Conservation (phyloP, 441 rosid genomes). For the Metrosideros polymorpha region DNA sequence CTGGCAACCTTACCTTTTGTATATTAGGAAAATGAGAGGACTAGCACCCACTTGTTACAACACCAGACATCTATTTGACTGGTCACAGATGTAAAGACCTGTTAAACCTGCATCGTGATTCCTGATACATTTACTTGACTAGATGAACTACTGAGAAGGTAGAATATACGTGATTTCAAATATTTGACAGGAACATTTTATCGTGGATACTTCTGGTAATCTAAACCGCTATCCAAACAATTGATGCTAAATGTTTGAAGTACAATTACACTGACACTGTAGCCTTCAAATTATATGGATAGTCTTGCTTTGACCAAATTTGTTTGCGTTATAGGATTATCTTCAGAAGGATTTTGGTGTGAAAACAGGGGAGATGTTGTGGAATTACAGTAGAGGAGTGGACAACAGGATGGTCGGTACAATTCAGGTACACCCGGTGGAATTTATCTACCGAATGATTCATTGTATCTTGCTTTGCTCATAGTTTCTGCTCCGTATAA, state of each 20-base stretch:
- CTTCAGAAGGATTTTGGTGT: slow-evolving; percentile 80
- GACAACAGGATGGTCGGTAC: slow-evolving; percentile 70
- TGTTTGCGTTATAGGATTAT: slow-evolving; percentile 36
- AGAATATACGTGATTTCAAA: not conserved
- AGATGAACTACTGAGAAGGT: not conserved
- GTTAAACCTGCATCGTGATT: not conserved
- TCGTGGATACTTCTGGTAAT: not conserved
- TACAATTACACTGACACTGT: not conserved
- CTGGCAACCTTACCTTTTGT: not conserved
- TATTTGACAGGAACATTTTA: not conserved
- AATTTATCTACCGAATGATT: not conserved
- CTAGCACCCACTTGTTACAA: not conserved
- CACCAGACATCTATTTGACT: not conserved
- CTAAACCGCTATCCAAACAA: not conserved
- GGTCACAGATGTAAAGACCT: not conserved
- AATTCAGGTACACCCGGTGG: slow-evolving; percentile 40
- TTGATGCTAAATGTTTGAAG: not conserved
- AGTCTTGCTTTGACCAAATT: not conserved
- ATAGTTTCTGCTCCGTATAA: not conserved
- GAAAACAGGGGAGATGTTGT: slow-evolving; percentile 96
- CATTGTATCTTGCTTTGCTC: not conserved
- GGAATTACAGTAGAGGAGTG: slow-evolving; percentile 87
- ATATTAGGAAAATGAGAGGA: not conserved
- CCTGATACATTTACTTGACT: not conserved
- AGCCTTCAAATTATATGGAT: not conserved